phyloP scores from a whole-genome alignment of 257 asterid species.

The Primulina eburnea region DNA sequence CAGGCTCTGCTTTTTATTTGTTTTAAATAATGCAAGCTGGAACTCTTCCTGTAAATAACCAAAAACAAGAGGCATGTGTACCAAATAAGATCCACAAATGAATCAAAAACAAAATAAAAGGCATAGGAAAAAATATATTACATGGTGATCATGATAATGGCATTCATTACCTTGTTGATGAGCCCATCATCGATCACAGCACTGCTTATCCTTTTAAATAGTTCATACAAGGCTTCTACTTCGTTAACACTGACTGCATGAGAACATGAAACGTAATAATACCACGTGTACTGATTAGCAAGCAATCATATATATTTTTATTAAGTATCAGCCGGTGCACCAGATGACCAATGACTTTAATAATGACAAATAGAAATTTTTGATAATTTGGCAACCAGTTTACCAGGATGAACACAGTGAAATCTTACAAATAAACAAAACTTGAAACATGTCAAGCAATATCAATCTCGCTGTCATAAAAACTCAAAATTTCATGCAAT shows the following conservation, averaged over 20 bases:
- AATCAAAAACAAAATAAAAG: slow-evolving; percentile 15
- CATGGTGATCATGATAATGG: slow-evolving; percentile 5
- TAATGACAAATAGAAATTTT: slow-evolving; percentile 2
- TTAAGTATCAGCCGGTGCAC: background rate
- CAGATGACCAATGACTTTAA: background rate
- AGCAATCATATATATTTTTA: background rate
- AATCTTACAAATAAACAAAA: slow-evolving; percentile 3
- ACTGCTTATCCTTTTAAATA: slow-evolving; percentile 80
- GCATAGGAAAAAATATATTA: slow-evolving; percentile 1
- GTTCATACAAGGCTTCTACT: slow-evolving; percentile 80
- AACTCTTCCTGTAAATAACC: slow-evolving; percentile 70
- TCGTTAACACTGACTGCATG: slow-evolving; percentile 83
- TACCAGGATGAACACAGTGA: slow-evolving; percentile 16
- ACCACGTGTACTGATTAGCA: slow-evolving; percentile 21
- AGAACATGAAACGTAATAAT: slow-evolving; percentile 17
- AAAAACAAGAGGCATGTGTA: slow-evolving; percentile 19
- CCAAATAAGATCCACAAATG: slow-evolving; percentile 26
- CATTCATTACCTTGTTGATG: slow-evolving; percentile 65
- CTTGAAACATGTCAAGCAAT: slow-evolving; percentile 2
- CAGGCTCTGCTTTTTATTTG: slow-evolving; percentile 72
- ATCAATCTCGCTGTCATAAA: slow-evolving; percentile 9
- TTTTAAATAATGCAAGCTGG: slow-evolving; percentile 80
- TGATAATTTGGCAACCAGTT: background rate
- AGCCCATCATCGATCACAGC: slow-evolving; percentile 86
- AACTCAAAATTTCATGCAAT: slow-evolving; percentile 11